Evolutionary conservation across 495 filamentous ascomycete species (phyloP).

Genomic region (Terfezia claveryi): DNA sequence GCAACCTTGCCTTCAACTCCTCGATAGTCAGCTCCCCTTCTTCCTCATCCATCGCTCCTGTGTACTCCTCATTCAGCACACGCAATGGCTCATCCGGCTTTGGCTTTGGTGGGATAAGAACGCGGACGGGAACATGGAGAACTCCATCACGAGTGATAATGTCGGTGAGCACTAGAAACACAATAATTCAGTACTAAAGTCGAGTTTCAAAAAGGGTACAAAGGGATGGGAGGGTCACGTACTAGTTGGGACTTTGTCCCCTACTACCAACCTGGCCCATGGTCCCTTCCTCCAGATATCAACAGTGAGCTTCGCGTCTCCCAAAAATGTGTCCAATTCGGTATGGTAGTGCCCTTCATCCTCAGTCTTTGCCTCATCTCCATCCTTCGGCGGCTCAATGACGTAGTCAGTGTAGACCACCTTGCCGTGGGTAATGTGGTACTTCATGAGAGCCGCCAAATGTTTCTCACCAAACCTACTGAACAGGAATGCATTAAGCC

Average conservation of each 20-base stretch:
- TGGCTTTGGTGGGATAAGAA: constrained; percentile 31
- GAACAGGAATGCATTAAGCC: constrained; percentile 60
- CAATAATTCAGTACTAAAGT: constrained; percentile 38
- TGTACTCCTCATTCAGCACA: constrained; percentile 15
- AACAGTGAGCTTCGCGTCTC: constrained; percentile 44
- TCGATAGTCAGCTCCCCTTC: constrained; percentile 37
- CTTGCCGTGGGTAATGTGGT: constrained; percentile 51
- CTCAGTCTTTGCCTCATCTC: constrained; percentile 2
- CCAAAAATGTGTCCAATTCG: constrained; percentile 31
- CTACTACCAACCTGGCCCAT: constrained; percentile 44
- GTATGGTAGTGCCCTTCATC: constrained; percentile 5
- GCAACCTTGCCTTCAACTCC: constrained; percentile 37
- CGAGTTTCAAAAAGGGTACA: constrained; percentile 30
- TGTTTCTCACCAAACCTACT: constrained; percentile 42
- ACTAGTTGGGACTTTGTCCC: constrained; percentile 35
- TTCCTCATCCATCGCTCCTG: constrained; percentile 22
- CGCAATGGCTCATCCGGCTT: constrained; percentile 2
- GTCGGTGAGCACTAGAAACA: constrained; percentile 37
- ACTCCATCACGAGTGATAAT: constrained; percentile 50
- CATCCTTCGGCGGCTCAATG: constrained; percentile 26
- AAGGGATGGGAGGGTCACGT: constrained; percentile 38
- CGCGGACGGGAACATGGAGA: constrained; percentile 44
- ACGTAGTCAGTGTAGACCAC: constrained; percentile 71
- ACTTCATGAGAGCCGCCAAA: constrained; percentile 48
- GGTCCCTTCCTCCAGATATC: constrained; percentile 41